Evolutionary conservation across 306 rosid species (phyloP), one percentile per base, ranked within the genome.

Genomic region (Cucurbita pepo): DNA sequence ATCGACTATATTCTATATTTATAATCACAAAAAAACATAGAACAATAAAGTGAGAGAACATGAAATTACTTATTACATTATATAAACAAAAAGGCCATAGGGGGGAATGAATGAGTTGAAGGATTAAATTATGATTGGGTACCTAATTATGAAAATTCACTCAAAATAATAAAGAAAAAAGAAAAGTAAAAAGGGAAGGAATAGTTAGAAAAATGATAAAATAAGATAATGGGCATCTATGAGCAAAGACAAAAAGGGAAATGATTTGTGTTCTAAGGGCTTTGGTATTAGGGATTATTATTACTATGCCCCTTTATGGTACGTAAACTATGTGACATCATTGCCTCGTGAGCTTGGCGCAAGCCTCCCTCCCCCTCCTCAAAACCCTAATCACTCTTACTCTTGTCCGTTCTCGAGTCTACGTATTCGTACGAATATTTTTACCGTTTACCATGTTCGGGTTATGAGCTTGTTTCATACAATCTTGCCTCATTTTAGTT

Each of bases 271-370:
- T 66, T 45, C 25, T 67, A 67, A 45, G 19, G 72, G 47, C 19
- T 21, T 44, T 18, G 11, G 36, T 44, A 47, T 67, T 67, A 47
- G 19, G 7, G 21, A 47, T 44, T 44, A 67, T 47, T 22, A 45
- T 66, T 22, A 66, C 72, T 12, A 3, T 19, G 16, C 9, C 1
- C 1, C 54, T 37, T 37, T 61, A 61, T 15, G 11, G 48, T 61
- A 37, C 69, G 69, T 47, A 67, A 60, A 67, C 12, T 9, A 19
- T 21, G 56, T 67, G 72, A 67, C 72, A 30, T 67, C 72, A 67
- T 47, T n/a, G 21, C 0, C 56, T 22, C 72, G 72, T 47, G 18
- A 67, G 72, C 41, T 67, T 47, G 3, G 41, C 72, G 56, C 72
- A 45, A 67, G 43, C 56, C 7, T 8, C 2, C 6, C 53, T 45